Evolutionary conservation across 306 rosid genomes (phyloP), one percentile per base, ranked within the genome.

Genomic region (Castanea sativa): DNA sequence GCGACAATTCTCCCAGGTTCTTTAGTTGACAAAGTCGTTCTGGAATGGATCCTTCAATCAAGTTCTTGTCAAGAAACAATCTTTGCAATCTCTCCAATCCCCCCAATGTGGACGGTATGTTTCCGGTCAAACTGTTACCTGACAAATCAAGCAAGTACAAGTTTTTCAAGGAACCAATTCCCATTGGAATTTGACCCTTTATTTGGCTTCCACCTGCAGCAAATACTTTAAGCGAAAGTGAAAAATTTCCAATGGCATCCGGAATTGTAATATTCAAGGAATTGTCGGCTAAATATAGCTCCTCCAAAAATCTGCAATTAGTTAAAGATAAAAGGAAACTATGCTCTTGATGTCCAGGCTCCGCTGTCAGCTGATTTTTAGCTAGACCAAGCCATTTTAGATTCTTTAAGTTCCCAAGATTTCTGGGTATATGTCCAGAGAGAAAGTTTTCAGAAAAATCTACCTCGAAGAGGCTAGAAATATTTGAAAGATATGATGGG

Each of bases 401-500:
- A 4, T 18, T 6, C 0, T 32, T 32, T 9, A 65, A 30, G 14
- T 65, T 32, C 18, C 71, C 51, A 65, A 65, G 51, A 65, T 21
- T 65, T 32, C 3, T 7, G 71, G 25, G 51, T 18, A 65, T 18
- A 16, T 45, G 51, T 65, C 51, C 51, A 6, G 51, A 18, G 15
- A 65, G 5, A 16, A 65, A 65, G 49, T 65, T 65, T 6, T 0
- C 1, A 32, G 0, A 0, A 18, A 65, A 32, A 32, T 6, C 6
- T 2, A 65, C 15, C 0, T 0, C 0, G 14, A 6, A 5, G 12
- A 65, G 71, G 0, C 32, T 18, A 3, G 71, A 65, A 65, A 21
- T 16, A 18, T 65, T 65, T 32, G 71, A 65, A 65, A 65, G 71
- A 32, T 1, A 6, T 0, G 71, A 32, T 30, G 71, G 13, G 71